These are phyloP conservation scores for Carex sylvatica DNA, from an alignment of 202 grass and related monocot genomes.

Conservation along the genomic window DNA sequence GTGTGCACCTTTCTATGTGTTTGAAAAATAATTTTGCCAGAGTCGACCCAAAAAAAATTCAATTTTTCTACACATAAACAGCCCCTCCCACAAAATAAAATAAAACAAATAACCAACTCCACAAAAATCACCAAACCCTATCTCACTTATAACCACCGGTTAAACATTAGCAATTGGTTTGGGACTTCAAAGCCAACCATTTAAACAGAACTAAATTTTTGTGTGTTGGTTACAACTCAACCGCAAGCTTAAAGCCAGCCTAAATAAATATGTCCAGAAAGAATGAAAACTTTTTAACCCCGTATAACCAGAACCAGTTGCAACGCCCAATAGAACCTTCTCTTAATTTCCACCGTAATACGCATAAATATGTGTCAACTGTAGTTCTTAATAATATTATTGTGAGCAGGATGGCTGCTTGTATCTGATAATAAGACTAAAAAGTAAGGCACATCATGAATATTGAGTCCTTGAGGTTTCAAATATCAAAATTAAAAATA, in stretches of 20 bases:
- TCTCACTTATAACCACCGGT: neutral
- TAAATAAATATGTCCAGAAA: neutral
- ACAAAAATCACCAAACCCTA: neutral
- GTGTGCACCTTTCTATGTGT: neutral
- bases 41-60: neutral
- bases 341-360: neutral
- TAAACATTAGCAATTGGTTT: neutral
- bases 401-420: neutral
- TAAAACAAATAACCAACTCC: neutral
- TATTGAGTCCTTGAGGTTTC: neutral
- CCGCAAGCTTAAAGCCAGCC: neutral
- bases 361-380: neutral
- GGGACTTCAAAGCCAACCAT: neutral
- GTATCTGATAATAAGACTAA: neutral
- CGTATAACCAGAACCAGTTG: neutral
- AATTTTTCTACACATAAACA: neutral
- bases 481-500: slow-evolving; percentile 24
- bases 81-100: neutral
- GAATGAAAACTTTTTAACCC: neutral
- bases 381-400: neutral
- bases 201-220: neutral
- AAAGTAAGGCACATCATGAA: neutral
- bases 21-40: neutral
- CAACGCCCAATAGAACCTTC: neutral
- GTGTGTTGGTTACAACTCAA: neutral